Percentiles rank a stretch among this genome's conserved stretches.
Conservation (phyloP, 441 rosid species). For the Populus hybrid region DNA sequence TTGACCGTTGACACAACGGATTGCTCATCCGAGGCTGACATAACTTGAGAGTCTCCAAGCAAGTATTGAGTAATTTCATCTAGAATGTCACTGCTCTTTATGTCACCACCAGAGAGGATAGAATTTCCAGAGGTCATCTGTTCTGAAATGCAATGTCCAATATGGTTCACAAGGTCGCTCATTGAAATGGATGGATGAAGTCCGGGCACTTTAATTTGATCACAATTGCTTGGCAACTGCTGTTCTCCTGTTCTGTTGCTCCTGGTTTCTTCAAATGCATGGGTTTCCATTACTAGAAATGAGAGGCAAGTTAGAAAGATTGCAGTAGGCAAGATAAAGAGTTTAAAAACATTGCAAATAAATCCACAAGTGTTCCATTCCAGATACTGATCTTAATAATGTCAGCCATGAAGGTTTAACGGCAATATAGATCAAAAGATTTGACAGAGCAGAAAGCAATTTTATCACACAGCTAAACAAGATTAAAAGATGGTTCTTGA, state of each 20-base stretch:
- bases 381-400: not conserved
- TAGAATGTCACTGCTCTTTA: constrained; percentile 26
- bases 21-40: constrained; percentile 34
- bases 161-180: constrained; percentile 47
- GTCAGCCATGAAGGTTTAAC: not conserved
- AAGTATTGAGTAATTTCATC: constrained; percentile 46
- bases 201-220: constrained; percentile 39
- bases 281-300: constrained; percentile 30
- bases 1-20: constrained; percentile 46
- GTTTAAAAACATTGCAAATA: not conserved
- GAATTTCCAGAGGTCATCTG: constrained; percentile 27
- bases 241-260: constrained; percentile 11
- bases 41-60: constrained; percentile 36
- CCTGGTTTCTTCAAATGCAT: constrained; percentile 28
- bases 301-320: not conserved
- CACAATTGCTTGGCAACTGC: constrained; percentile 19
- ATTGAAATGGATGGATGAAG: constrained; percentile 41
- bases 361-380: not conserved
- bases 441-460: not conserved
- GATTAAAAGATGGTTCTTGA: not conserved
- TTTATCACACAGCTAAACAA: not conserved
- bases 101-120: constrained; percentile 10
- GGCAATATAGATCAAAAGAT: not conserved
- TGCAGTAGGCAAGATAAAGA: not conserved
- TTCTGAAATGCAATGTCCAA: constrained; percentile 43